phyloP scores from a whole-genome alignment of 2,329 filamentous ascomycete species.

The Colletotrichum tropicicola region DNA sequence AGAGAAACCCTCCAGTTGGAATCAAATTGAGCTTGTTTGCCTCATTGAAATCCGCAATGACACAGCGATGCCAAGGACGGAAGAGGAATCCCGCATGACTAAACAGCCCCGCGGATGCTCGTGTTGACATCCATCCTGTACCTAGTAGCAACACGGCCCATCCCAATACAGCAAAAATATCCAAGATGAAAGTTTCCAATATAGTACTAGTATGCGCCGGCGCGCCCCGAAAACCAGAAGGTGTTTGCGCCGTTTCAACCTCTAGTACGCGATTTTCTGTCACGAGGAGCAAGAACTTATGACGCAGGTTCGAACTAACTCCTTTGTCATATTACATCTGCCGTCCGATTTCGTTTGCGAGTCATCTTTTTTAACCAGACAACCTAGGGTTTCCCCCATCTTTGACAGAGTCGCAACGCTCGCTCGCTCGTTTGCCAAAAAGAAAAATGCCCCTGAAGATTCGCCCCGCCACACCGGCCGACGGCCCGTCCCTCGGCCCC shows the following conservation, averaged over 20 bases:
- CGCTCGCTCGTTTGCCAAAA: not conserved
- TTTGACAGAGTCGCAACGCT: not conserved
- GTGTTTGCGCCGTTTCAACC: not conserved
- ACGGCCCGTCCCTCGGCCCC: conserved; percentile 49
- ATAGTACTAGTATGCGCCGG: not conserved
- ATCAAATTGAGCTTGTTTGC: too few relatives aligned
- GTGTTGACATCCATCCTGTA: too few relatives aligned
- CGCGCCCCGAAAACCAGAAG: not conserved
- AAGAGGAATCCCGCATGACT: too few relatives aligned
- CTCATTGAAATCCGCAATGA: too few relatives aligned
- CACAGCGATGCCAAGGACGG: too few relatives aligned
- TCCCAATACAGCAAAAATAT: too few relatives aligned
- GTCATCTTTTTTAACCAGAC: not conserved
- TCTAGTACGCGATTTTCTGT: not conserved
- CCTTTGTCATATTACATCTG: too few relatives aligned
- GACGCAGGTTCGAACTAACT: too few relatives aligned
- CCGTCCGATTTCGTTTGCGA: not conserved
- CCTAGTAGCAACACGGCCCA: too few relatives aligned
- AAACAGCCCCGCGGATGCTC: too few relatives aligned
- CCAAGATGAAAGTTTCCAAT: not conserved
- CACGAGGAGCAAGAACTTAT: too few relatives aligned
- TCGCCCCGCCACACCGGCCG: conserved; percentile 48
- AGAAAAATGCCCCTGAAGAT: conserved; percentile 42
- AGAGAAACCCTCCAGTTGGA: too few relatives aligned
- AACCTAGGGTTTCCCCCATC: not conserved